A percentile compares a stretch with the other conserved stretches of the same genome.
Evolutionary conservation across 2,329 filamentous ascomycete genomes (phyloP).

Genomic region (Xylariaceae sp.): DNA sequence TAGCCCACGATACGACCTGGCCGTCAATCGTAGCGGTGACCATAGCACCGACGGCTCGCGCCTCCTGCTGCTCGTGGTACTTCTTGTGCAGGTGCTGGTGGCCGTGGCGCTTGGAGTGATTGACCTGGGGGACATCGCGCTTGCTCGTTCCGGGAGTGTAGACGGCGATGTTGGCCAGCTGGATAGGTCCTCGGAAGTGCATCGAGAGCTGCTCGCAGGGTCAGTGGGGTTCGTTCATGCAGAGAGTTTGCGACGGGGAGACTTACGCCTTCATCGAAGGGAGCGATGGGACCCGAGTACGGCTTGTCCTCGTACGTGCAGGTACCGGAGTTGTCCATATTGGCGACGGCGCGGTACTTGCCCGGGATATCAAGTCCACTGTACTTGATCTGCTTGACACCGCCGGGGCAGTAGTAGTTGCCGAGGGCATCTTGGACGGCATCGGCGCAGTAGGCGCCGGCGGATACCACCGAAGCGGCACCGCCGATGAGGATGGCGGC

Average conservation of each 20-base stretch:
- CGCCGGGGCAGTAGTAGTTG: conserved; percentile 29
- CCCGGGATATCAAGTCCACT: conserved; percentile 56
- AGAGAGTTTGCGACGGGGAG: neutral
- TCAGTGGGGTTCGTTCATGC: conserved; percentile 8
- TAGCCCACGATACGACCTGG: conserved; percentile 54
- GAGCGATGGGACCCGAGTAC: conserved; percentile 60
- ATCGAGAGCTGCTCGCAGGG: conserved; percentile 55
- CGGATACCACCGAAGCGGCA: conserved; percentile 28
- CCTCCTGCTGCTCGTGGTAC: conserved; percentile 37
- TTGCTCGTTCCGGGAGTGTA: conserved; percentile 53
- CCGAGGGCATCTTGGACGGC: conserved; percentile 26
- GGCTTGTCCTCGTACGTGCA: conserved; percentile 51
- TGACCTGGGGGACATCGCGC: conserved; percentile 32
- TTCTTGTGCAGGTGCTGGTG: conserved; percentile 51
- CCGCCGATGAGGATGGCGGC: conserved; percentile 27
- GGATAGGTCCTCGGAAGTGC: conserved; percentile 67
- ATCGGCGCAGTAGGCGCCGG: conserved; percentile 23
- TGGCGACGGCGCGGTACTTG: conserved; percentile 59
- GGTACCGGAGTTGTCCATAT: conserved; percentile 52
- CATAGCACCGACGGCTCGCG: conserved; percentile 43
- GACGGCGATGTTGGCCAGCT: conserved; percentile 63
- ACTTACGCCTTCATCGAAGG: conserved; percentile 66
- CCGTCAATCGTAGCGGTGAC: conserved; percentile 59
- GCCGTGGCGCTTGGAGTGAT: conserved; percentile 39
- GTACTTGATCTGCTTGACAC: conserved; percentile 64